Base-by-base conservation (phyloP, 768 basidiomycete species). In the Multifurca ochricompacta region DNA sequence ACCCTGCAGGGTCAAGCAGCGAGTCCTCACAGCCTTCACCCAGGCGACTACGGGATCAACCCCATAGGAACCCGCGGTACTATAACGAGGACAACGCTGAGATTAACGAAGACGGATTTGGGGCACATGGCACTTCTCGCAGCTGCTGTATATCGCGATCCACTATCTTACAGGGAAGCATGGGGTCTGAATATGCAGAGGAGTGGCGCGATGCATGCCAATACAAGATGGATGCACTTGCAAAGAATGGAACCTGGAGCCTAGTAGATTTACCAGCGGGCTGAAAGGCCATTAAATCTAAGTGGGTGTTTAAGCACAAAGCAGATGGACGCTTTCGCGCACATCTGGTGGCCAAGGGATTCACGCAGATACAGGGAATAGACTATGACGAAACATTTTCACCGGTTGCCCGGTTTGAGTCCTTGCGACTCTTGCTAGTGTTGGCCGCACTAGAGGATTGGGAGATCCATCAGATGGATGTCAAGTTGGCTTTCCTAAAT, bases 271-370 rank as follows among this genome's bases (percentile, higher is more conserved):
- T 60, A 14, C 73, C 73, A 1, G 7, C 9, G 0, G 50, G 41
- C 3, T 16, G 23, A 0, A 49, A 40, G 11, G n/a, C 35, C 0
- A 13, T 77, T 8, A 62, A 67, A 1, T 65, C 62, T 9, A 66
- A 69, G n/a, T 77, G 73, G 73, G 73, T 78, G 4, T 78, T 70
- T 58, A 58, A 59, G 14, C 56, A 66, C 28, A 80, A 81, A 59
- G 49, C 62, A 28, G 70, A 75, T 51, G 56, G 36, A 31, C 37
- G n/a, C 10, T 47, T 63, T 14, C 57, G 58, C 19, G 66, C 65
- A 0, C 39, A 68, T 13, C 51, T 71, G 13, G 68, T 69, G 8
- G 70, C 68, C 1, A 63, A 65, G 46, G 70, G 71, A 0, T 70
- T 63, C 61, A 53, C 63, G 1, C 71, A 71, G 46, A 53, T 67